Percentiles rank a stretch among this genome's conserved stretches.
Conservation (phyloP, 345 rosid species). For the Rhizophora apiculata region DNA sequence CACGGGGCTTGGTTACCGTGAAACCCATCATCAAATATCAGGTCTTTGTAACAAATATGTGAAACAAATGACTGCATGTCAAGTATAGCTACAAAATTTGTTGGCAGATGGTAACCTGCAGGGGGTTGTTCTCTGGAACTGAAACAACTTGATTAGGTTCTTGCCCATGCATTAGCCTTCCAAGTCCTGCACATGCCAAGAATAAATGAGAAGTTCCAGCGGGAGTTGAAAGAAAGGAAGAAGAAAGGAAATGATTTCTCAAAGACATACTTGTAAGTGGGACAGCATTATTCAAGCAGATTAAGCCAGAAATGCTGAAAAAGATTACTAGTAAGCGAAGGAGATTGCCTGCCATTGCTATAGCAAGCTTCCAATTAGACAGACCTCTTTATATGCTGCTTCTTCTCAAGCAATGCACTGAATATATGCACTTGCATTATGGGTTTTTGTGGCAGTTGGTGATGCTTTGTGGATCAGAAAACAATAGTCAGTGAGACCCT, state of each 20-base stretch:
- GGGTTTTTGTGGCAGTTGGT: background rate
- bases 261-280: constrained; percentile 23
- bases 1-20: too few relatives aligned
- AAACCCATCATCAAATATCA: too few relatives aligned
- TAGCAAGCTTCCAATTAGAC: background rate
- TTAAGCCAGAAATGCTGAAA: constrained; percentile 11
- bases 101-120: background rate
- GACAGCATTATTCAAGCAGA: constrained; percentile 12
- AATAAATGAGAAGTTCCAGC: background rate
- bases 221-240: background rate
- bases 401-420: background rate
- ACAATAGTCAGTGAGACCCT: background rate
- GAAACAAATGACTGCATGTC: too few relatives aligned
- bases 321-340: constrained; percentile 5
- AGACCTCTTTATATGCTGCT: constrained; percentile 3
- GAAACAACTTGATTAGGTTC: constrained; percentile 6
- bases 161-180: constrained; percentile 1
- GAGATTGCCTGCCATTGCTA: constrained; percentile 11
- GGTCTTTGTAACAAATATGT: too few relatives aligned
- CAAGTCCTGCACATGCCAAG: constrained; percentile 14
- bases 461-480: background rate
- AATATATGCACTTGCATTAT: constrained; percentile 11
- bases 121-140: background rate
- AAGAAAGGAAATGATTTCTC: background rate
- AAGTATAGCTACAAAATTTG: background rate